Evolutionary conservation across 768 basidiomycete genomes (phyloP), one percentile per base, ranked within the genome.

Genomic region (Leccinum olivaceopallidum): DNA sequence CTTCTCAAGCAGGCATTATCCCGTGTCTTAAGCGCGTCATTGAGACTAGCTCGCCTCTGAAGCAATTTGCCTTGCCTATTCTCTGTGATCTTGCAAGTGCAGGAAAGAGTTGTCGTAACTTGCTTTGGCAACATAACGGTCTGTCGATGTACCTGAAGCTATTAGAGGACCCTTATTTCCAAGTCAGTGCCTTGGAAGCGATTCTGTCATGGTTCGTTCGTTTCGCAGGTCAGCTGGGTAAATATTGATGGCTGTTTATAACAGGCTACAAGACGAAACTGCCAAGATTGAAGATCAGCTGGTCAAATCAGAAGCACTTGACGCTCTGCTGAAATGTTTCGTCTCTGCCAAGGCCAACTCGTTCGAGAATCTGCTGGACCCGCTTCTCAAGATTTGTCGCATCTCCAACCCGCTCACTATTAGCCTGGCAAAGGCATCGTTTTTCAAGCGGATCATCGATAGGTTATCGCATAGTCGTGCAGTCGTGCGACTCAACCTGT

Each of bases 21-120:
- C 95, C 97, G 3, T 85, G 91, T 65, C 82, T 99, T 47, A 92
- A 94, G 73, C 86, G 87, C 6, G 90, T 98, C 57, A 93, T 97
- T 64, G 85, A 88, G 69, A 88, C 87, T 6, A 90, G 85, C 61
- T 97, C 95, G 9, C 96, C 95, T 0, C 82, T 98, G 69, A 96
- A 94, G 74, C 95, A 99, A 68, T 98, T 99, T 69, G 97, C 96
- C 0, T 79, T 99, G 39, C 96, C 97, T 0, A 95, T 99, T 63
- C 80, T 99, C 4, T 98, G 96, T 75, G 97, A 99, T 71, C 84
- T 98, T 49, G 94, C 95, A 0, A 92, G 90, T 73, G 94, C 96
- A 4, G 92, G 95, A 53, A 98, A 98, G 80, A 92, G 87, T 59
- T 95, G 94, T 69, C 83, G 97, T 47, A 89, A 87, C 48, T 68